Percentiles rank a stretch among this genome's conserved stretches.
Evolutionary conservation across 768 basidiomycete genomes (phyloP).

Genomic region (Calocera viscosa): DNA sequence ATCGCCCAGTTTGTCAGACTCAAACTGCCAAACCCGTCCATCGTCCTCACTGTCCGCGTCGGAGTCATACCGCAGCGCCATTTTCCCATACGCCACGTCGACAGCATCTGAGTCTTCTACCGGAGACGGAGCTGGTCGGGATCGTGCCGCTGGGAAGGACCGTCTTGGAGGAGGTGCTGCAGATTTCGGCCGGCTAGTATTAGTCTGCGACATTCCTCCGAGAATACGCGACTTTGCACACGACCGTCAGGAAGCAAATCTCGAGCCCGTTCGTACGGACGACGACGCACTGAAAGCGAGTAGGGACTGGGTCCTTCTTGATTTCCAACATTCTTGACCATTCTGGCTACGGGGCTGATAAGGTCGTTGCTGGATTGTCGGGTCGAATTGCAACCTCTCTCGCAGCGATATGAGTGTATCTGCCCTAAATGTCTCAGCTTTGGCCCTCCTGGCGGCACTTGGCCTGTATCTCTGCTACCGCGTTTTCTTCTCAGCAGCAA

Average conservation of each 20-base stretch:
- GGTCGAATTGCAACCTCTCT: background rate
- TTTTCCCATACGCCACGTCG: background rate
- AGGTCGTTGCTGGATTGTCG: background rate
- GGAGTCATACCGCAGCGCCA: background rate
- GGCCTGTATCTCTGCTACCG: background rate
- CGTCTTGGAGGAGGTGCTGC: background rate
- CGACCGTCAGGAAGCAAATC: background rate
- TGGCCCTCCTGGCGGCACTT: background rate
- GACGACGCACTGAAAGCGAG: background rate
- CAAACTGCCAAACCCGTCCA: background rate
- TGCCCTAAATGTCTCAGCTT: background rate
- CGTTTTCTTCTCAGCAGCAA: background rate
- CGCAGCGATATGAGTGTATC: background rate
- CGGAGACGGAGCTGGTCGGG: background rate
- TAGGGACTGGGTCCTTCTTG: background rate
- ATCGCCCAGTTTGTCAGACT: background rate
- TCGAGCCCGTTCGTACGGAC: background rate
- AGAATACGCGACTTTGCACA: too few species aligned
- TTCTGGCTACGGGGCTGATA: background rate
- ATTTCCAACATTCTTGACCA: background rate
- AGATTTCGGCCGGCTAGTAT: background rate
- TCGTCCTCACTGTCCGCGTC: background rate
- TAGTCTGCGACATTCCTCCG: background rate
- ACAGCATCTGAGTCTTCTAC: background rate
- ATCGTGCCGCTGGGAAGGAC: background rate